phyloP scores from a whole-genome alignment of 805 yeast species.

The Spathaspora boniae region DNA sequence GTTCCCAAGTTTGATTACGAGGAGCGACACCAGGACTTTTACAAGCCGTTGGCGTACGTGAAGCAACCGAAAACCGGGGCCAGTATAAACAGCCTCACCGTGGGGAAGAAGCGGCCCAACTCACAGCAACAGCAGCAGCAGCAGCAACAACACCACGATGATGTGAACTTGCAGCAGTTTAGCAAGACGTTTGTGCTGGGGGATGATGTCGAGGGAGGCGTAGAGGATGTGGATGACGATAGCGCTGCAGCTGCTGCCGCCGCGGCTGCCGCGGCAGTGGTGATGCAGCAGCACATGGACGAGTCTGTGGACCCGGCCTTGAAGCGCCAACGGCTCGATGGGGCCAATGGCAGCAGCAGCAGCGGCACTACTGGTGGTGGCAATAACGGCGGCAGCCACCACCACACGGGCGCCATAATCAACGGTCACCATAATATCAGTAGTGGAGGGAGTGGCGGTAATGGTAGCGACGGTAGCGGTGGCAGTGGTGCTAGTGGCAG shows the following conservation, averaged over 20 bases:
- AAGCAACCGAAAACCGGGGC: neutral
- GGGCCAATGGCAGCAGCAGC: too few species aligned
- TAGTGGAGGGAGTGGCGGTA: too few species aligned
- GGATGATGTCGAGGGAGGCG: neutral
- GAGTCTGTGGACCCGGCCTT: slow-evolving; percentile 29
- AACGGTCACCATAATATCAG: too few species aligned
- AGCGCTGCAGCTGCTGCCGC: neutral
- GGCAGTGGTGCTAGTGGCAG: too few species aligned
- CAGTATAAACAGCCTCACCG: neutral
- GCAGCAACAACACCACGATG: neutral
- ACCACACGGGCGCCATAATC: too few species aligned
- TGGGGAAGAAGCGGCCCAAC: too few species aligned
- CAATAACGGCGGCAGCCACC: too few species aligned
- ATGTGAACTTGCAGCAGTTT: neutral
- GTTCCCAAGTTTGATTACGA: slow-evolving; percentile 32
- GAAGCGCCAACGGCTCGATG: slow-evolving; percentile 19
- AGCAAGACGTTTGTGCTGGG: neutral
- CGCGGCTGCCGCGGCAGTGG: neutral
- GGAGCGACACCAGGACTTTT: slow-evolving; percentile 23
- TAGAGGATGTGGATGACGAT: slow-evolving; percentile 4
- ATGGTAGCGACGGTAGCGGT: too few species aligned
- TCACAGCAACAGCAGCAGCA: neutral
- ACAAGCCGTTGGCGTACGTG: slow-evolving; percentile 21
- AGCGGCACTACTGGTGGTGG: too few species aligned
- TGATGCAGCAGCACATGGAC: slow-evolving; percentile 12